Evolutionary conservation across 2,329 filamentous ascomycete genomes (phyloP).

Genomic region (Meredithiella fracta): DNA sequence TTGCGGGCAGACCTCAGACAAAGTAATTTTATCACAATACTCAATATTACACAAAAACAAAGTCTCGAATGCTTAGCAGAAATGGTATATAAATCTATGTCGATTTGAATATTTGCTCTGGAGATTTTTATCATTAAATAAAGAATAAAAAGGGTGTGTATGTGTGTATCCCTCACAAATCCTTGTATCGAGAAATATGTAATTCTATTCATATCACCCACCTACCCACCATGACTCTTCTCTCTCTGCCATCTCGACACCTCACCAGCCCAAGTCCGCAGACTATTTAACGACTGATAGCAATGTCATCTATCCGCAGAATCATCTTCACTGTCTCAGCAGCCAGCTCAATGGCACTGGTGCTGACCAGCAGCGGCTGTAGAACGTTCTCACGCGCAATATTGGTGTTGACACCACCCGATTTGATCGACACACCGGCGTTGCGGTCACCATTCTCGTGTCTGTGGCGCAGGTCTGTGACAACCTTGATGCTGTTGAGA

Average conservation of each 20-base stretch:
- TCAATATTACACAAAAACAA: background rate
- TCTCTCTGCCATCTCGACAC: background rate
- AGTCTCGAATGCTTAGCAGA: background rate
- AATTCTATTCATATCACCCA: conserved; percentile 1
- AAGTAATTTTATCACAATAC: no score
- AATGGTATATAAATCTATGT: background rate
- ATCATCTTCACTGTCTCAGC: conserved; percentile 98
- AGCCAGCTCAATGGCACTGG: conserved; percentile 89
- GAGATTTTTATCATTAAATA: background rate
- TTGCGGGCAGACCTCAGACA: no score
- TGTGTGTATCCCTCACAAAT: background rate
- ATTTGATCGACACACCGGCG: conserved; percentile 95
- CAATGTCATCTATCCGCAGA: conserved; percentile 51
- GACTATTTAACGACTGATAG: conserved; percentile 37
- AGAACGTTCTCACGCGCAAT: conserved; percentile 94
- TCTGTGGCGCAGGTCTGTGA: conserved; percentile 84
- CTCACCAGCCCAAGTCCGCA: background rate
- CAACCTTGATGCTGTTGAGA: conserved; percentile 95
- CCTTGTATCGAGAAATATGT: background rate
- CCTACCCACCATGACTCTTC: background rate
- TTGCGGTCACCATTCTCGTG: conserved; percentile 93
- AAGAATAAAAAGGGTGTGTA: background rate
- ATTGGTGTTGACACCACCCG: conserved; percentile 89
- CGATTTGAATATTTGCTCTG: background rate
- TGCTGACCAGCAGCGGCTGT: conserved; percentile 90